These are phyloP conservation scores for Didymella lethalis DNA, from an alignment of 2,329 filamentous ascomycete genomes.

Conservation along the genomic window DNA sequence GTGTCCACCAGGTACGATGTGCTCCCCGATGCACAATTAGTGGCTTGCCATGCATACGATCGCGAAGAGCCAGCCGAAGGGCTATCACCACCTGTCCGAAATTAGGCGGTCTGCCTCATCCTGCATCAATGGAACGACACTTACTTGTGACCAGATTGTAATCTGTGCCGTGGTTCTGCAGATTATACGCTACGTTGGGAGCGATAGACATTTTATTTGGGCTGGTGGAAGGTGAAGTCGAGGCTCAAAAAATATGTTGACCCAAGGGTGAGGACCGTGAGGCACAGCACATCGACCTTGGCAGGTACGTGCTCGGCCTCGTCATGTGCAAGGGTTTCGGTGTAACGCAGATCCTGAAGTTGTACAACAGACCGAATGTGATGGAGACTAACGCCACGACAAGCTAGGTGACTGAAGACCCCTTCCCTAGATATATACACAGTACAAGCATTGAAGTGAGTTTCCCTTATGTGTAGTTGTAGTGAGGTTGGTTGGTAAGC, in stretches of 20 bases:
- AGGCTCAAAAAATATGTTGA: background rate
- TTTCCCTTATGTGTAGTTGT: background rate
- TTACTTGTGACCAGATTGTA: background rate
- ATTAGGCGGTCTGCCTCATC: background rate
- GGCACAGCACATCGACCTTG: background rate
- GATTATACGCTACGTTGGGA: background rate
- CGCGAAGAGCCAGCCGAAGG: background rate
- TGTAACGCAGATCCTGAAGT: background rate
- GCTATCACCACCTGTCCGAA: background rate
- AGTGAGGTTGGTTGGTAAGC: background rate
- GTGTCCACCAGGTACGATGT: background rate
- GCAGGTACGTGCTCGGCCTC: background rate
- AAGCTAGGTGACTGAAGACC: background rate
- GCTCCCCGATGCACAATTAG: background rate
- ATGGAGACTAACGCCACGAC: background rate
- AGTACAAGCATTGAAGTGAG: background rate
- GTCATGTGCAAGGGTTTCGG: conserved; percentile 1
- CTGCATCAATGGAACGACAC: background rate
- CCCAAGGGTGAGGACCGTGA: background rate
- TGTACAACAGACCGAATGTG: background rate
- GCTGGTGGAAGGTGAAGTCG: background rate
- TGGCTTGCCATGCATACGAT: background rate
- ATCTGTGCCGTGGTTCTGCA: background rate
- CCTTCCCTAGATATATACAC: no score
- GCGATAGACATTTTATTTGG: background rate